Conservation (phyloP, 176 grass and related monocot species). For the Elaeis guineensis region DNA sequence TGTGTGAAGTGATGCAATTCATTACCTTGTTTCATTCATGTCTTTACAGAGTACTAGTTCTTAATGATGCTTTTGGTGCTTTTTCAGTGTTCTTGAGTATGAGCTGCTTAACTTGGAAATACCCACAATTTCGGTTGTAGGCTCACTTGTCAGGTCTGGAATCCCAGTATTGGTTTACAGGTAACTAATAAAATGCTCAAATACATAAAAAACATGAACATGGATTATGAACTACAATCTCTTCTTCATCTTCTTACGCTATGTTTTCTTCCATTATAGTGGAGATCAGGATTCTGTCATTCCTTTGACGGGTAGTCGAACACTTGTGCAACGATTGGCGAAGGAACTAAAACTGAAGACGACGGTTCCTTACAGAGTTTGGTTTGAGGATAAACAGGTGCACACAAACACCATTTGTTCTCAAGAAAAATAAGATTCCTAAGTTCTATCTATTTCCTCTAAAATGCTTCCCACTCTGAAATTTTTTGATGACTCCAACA, state of each 20-base stretch:
- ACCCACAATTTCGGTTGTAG: slow-evolving; percentile 69
- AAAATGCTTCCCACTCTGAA: too few relatives aligned
- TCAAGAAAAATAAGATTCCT: too few relatives aligned
- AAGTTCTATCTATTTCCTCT: too few relatives aligned
- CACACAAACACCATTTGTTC: neutral
- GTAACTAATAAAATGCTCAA: slow-evolving; percentile 18
- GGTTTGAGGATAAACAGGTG: slow-evolving; percentile 95
- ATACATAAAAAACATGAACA: too few relatives aligned
- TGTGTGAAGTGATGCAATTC: too few relatives aligned
- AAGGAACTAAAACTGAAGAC: slow-evolving; percentile 60
- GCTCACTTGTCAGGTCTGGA: slow-evolving; percentile 56
- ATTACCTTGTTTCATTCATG: too few relatives aligned
- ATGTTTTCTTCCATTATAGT: slow-evolving; percentile 22
- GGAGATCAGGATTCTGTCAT: slow-evolving; percentile 98
- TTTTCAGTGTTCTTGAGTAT: slow-evolving; percentile 77
- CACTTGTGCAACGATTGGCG: slow-evolving; percentile 68
- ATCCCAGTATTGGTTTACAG: slow-evolving; percentile 88
- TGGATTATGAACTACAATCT: too few relatives aligned
- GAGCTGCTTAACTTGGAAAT: slow-evolving; percentile 87
- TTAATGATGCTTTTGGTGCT: neutral
- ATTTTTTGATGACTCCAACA: slow-evolving; percentile 12
- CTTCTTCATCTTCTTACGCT: too few relatives aligned
- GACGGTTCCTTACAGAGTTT: slow-evolving; percentile 63
- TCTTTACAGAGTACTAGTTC: too few relatives aligned
- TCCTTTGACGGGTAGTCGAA: slow-evolving; percentile 81